Percentiles rank a stretch among this genome's conserved stretches.
phyloP scores from a whole-genome alignment of 345 rosid genomes.

The Hibiscus mutabilis region DNA sequence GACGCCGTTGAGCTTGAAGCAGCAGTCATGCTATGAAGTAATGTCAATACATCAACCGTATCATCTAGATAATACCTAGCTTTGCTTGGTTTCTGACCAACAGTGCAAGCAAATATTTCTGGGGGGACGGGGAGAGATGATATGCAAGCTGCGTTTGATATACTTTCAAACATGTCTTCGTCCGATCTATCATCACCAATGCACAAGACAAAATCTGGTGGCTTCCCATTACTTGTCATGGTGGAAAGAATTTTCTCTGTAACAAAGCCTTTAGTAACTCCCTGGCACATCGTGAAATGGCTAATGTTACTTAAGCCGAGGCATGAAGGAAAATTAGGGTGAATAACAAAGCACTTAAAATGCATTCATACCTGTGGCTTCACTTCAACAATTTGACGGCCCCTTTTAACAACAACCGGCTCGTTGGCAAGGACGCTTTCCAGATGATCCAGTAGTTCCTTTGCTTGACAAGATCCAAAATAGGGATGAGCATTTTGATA shows the following conservation, averaged over 20 bases:
- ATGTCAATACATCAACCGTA: conserved; percentile 28
- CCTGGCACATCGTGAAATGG: conserved; percentile 22
- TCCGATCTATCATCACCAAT: conserved; percentile 62
- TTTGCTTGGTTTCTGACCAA: conserved; percentile 57
- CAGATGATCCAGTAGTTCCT: conserved; percentile 59
- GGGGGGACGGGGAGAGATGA: conserved; percentile 9
- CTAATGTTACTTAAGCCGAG: neutral
- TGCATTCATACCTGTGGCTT: conserved; percentile 43
- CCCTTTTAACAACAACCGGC: conserved; percentile 56
- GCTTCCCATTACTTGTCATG: conserved; percentile 34
- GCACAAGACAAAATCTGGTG: conserved; percentile 51
- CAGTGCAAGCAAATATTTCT: conserved; percentile 29
- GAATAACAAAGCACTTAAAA: neutral
- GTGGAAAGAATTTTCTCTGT: conserved; percentile 41
- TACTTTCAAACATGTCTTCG: conserved; percentile 57
- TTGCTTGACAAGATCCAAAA: conserved; percentile 54
- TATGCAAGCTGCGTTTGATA: conserved; percentile 23
- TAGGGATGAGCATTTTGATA: conserved; percentile 43
- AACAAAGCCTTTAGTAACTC: conserved; percentile 48
- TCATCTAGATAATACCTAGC: conserved; percentile 52
- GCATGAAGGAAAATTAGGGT: neutral
- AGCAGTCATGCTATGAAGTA: conserved; percentile 4
- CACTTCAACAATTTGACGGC: conserved; percentile 54
- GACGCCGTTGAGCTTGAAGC: neutral
- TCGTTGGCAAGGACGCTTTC: conserved; percentile 55